phyloP scores from a whole-genome alignment of 257 asterid genomes.

The Plantago elongata region DNA sequence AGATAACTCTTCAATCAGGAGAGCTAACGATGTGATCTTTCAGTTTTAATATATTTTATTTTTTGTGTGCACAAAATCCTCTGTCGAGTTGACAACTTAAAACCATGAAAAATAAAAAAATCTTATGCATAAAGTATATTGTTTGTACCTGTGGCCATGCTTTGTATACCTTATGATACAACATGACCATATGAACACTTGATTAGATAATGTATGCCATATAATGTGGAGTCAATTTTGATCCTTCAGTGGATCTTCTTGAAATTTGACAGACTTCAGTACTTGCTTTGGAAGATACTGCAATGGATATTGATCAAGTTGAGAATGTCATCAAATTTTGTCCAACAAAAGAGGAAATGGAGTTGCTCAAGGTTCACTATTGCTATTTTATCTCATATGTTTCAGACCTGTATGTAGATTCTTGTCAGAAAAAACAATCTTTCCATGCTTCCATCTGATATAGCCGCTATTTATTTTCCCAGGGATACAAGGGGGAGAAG shows the following conservation, averaged over 20 bases:
- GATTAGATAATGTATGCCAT: no score
- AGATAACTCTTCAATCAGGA: no score
- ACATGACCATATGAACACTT: no score
- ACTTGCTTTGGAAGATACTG: conserved; percentile 86
- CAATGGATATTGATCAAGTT: conserved; percentile 92
- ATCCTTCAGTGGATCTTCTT: conserved; percentile 22
- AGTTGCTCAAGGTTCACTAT: conserved; percentile 64
- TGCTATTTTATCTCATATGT: conserved; percentile 2
- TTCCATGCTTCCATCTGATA: conserved; percentile 9
- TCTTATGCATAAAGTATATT: no score
- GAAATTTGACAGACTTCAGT: conserved; percentile 57
- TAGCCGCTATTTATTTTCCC: conserved; percentile 28
- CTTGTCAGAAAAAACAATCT: neutral
- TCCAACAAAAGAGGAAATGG: conserved; percentile 97
- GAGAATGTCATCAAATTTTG: conserved; percentile 91
- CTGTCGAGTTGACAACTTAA: no score
- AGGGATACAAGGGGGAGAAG: conserved; percentile 87
- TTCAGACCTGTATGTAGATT: conserved; percentile 20
- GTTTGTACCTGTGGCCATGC: no score
- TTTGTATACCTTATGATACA: no score
- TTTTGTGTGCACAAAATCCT: neutral
- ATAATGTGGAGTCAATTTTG: conserved; percentile 5
- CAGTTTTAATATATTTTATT: no score
- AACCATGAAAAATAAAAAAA: no score
- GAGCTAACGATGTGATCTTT: no score